phyloP scores from a whole-genome alignment of 2,329 filamentous ascomycete species.

The Ceratocystis diversiconidia region DNA sequence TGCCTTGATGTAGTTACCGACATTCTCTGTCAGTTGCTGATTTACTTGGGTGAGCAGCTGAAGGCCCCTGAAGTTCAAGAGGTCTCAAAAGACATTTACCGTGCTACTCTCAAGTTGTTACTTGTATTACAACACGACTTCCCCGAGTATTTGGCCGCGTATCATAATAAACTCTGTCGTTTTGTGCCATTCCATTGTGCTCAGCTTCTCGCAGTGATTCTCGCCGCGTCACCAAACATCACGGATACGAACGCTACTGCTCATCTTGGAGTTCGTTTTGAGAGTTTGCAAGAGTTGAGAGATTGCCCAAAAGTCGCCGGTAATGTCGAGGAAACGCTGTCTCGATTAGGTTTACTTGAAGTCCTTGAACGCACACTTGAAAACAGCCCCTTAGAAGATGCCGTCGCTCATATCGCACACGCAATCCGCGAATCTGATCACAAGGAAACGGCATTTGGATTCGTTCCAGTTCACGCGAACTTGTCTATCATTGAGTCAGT shows the following conservation, averaged over 20 bases:
- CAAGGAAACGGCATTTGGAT: slow-evolving; percentile 47
- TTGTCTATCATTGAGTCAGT: slow-evolving; percentile 62
- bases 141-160: slow-evolving; percentile 79
- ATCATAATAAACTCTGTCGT: slow-evolving; percentile 69
- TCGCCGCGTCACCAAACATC: slow-evolving; percentile 65
- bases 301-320: slow-evolving; percentile 51
- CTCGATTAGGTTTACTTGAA: slow-evolving; percentile 40
- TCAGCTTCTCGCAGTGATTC: slow-evolving; percentile 76
- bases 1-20: slow-evolving; percentile 57
- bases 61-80: slow-evolving; percentile 56
- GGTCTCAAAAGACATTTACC: slow-evolving; percentile 69
- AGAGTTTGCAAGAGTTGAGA: slow-evolving; percentile 60
- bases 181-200: slow-evolving; percentile 70
- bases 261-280: slow-evolving; percentile 58
- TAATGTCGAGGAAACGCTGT: slow-evolving; percentile 44
- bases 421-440: slow-evolving; percentile 47
- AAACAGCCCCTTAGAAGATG: slow-evolving; percentile 52
- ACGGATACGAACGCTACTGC: slow-evolving; percentile 63
- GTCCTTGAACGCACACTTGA: slow-evolving; percentile 46
- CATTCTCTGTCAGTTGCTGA: slow-evolving; percentile 60
- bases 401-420: slow-evolving; percentile 62
- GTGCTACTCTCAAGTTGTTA: slow-evolving; percentile 67
- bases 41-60: slow-evolving; percentile 64
- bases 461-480: slow-evolving; percentile 54
- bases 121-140: slow-evolving; percentile 86